Conservation (phyloP, 2,329 filamentous ascomycete genomes). For the Neophaeococcomyces aloes region DNA sequence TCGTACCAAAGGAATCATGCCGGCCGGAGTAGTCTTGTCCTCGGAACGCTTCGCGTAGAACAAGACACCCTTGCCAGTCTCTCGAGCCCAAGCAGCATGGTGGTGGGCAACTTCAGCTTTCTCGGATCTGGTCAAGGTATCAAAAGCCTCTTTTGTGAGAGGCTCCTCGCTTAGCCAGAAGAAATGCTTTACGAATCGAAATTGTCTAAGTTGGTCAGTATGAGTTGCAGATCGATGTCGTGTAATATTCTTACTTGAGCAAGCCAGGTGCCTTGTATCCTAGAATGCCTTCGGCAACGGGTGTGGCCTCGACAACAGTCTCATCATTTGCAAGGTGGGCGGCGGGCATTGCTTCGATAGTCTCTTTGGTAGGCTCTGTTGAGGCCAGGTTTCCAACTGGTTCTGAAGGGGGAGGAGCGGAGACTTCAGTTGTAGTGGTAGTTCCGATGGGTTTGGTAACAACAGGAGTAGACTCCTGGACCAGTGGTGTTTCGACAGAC, state of each 20-base stretch:
- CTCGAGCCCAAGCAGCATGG: constrained; percentile 76
- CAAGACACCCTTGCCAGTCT: constrained; percentile 90
- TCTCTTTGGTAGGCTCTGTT: constrained; percentile 20
- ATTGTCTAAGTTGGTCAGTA: constrained; percentile 48
- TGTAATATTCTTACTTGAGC: constrained; percentile 61
- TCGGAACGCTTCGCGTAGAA: constrained; percentile 77
- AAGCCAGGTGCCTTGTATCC: constrained; percentile 83
- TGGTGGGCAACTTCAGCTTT: constrained; percentile 65
- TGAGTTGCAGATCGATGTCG: constrained; percentile 18
- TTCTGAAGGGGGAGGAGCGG: constrained; percentile 6
- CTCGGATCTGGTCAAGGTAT: constrained; percentile 73
- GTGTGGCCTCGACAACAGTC: constrained; percentile 44
- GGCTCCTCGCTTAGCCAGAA: constrained; percentile 75
- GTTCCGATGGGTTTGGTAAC: constrained; percentile 26
- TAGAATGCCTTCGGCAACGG: constrained; percentile 71
- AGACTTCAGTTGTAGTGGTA: constrained; percentile 16
- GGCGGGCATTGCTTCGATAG: constrained; percentile 18
- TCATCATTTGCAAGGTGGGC: constrained; percentile 37
- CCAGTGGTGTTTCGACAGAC: constrained; percentile 60
- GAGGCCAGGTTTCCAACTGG: background rate
- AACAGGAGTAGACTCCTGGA: constrained; percentile 49
- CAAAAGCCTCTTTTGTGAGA: constrained; percentile 62
- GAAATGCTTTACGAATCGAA: constrained; percentile 84
- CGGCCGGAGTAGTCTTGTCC: constrained; percentile 70
- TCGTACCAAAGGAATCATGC: constrained; percentile 76